Base-by-base conservation (phyloP, 345 rosid species). In the Rubroshorea leprosula region DNA sequence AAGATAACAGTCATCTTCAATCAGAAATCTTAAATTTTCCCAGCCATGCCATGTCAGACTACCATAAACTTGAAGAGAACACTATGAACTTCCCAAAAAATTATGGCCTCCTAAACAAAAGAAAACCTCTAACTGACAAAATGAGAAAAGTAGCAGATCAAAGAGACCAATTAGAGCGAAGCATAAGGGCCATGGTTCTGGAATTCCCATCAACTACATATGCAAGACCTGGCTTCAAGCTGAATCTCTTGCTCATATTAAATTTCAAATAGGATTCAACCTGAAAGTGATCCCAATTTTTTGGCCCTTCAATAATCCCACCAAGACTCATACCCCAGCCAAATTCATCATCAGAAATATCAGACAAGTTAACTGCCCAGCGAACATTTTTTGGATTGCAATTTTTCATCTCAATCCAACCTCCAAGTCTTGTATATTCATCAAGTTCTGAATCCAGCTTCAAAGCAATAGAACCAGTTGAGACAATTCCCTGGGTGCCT, bases 311-410 rank as follows among this genome's bases (percentile, higher is more conserved):
- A 0, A 64, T 20, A 27, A 68, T 55, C 35, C 97, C 96, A 50
- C 89, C 74, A 23, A 78, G 57, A 67, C 77, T 77, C 63, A 80
- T 45, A 24, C 95, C 97, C 96, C 93, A 92, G n/a, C 93, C 89
- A 16, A 70, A 48, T 61, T 78, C 97, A 55, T 83, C 83, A 50
- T 84, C 83, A 27, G 79, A 72, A 23, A 70, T 77, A 57, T 92
- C 85, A 50, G 82, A 78, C 44, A 80, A 47, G 53, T 62, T 80
- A 19, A 81, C 62, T 8, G 80, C 85, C 96, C 96, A 92, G 38
- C 76, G 74, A 1, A 87, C 13, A 10, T 62, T 67, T 66, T 67
- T 76, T 44, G 65, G 62, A 60, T 74, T 69, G 1, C 78, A 69
- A 20, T 72, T 75, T 60, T 81, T 74, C 79, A 81, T 69, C 78